Base-by-base conservation (phyloP, 106 monocot genomes). In the Xerophyta viscosa region DNA sequence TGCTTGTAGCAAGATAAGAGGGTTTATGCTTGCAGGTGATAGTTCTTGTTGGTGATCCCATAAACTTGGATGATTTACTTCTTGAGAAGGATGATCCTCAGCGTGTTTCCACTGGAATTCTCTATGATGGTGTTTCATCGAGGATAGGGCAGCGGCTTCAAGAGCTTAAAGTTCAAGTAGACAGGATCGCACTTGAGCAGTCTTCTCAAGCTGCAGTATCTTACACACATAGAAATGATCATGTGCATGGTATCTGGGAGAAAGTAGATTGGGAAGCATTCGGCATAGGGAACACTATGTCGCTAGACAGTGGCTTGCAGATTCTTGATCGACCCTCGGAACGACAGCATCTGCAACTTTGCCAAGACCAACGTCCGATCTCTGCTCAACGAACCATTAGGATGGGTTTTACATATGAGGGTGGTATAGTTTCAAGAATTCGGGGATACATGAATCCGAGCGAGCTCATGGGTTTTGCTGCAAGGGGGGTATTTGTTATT, bases 181-280 rank as follows among this genome's bases (percentile, higher is more conserved):
- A 92, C 29, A 59, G 50, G 64, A 52, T 87, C 39, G 67, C 73
- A 25, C 26, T 71, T 10, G 87, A 82, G 57, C 72, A 77, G 18
- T 17, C 50, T 13, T 23, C 11, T 22, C 45, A 72, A 63, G 31
- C 36, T 0, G 48, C 53, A 18, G 54, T 62, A 23, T 46, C 20
- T 20, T 30, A 27, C 14, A n/a, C 28, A 8, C 52, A 52, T 20
- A 51, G 70, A 21, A 13, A 14, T 2, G 69, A 67, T 3, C 29
- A 50, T 1, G 79, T 61, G 22, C 60, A 31, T 50, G 26, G 39
- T 37, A 60, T 88, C 29, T 83, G 78, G 82, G 79, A 83, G 43
- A 82, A 83, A 48, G 79, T 83, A 3, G 92, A 92, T 47, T 92
- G 92, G 92, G 92, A 87, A 57, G 73, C 78, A 55, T 87, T 92